Conservation (phyloP, 2,329 filamentous ascomycete species). For the Zymoseptoria crescenta region DNA sequence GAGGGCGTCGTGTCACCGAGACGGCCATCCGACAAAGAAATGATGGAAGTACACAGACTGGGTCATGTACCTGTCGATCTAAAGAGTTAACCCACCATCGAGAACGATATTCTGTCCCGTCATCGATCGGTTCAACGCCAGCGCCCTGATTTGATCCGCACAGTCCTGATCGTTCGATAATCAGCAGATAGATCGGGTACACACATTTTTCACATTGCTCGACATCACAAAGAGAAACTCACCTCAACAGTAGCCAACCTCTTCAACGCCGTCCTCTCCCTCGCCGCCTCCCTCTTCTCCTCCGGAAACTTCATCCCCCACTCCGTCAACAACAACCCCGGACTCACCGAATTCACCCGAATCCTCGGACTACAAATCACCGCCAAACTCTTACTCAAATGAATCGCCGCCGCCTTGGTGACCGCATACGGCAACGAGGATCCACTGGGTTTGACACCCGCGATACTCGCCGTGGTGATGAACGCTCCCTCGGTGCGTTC, state of each 20-base stretch:
- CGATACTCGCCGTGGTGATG: constrained; percentile 56
- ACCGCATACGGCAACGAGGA: constrained; percentile 45
- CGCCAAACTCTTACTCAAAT: constrained; percentile 50
- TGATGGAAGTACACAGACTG: background rate
- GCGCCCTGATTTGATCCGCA: constrained; percentile 46
- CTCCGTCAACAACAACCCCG: constrained; percentile 42
- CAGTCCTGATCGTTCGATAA: constrained; percentile 36
- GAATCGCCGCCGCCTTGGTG: constrained; percentile 37
- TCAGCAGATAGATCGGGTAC: background rate
- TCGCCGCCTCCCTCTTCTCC: constrained; percentile 37
- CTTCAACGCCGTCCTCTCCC: constrained; percentile 39
- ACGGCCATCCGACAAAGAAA: background rate
- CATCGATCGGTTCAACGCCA: constrained; percentile 42
- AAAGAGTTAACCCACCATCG: constrained; percentile 32
- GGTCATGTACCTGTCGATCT: background rate
- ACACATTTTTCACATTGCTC: background rate
- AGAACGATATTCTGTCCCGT: constrained; percentile 49
- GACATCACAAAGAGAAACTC: background rate
- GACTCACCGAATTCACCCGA: constrained; percentile 52
- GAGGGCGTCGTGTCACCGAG: background rate
- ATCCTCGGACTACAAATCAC: constrained; percentile 48
- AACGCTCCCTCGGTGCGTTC: constrained; percentile 54
- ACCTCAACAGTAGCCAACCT: constrained; percentile 49
- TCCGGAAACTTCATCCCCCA: constrained; percentile 43
- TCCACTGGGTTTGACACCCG: constrained; percentile 56